Evolutionary conservation across 192 early-diverging fungal genomes (phyloP), one percentile per base, ranked within the genome.

Genomic region (Coemansia sp.): DNA sequence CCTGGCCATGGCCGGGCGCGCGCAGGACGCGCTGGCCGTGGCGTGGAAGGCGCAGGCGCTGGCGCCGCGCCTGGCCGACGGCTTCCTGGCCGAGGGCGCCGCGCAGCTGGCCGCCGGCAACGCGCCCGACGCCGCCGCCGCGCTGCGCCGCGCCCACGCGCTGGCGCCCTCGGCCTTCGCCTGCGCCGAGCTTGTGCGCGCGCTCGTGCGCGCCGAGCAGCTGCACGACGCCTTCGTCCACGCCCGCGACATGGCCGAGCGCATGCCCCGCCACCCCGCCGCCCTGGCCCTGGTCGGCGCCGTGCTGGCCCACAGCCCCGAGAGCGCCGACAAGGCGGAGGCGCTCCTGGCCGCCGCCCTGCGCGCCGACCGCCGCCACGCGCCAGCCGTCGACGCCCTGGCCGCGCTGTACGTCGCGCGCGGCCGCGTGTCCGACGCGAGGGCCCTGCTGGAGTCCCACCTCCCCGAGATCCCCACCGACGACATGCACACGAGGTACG

Each of bases 11-110:
- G 36, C 39, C 0, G 73, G 70, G 1, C 70, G 79, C 20, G 64
- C 66, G 38, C 66, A 79, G 46, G 77, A 79, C 39, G 73, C 77
- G 2, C 66, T 84, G 68, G 70, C 77, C 0, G 66, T 84, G 3
- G 71, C 66, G 34, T 74, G 72, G 73, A 79, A 79, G 39, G 82
- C 82, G 7, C 77, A 79, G 67, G 56, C 73, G 31, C 59, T 84
- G 45, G 65, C 66, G 8, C 73, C 71, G 2, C 36, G 34, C 1
- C 58, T 43, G 24, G 53, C 71, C 36, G 69, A 70, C n/a, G 82
- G 77, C 5, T 67, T 66, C 26, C 63, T 55, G 23, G 70, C 71
- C 1, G 71, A 79, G 51, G 82, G 74, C 9, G 35, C 61, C 4
- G 73, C 76, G 35, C 79, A 82, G 53, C 23, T 73, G 67, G 67